phyloP scores from a whole-genome alignment of 202 grass and related monocot species.

The Tripidium arundinaceum region DNA sequence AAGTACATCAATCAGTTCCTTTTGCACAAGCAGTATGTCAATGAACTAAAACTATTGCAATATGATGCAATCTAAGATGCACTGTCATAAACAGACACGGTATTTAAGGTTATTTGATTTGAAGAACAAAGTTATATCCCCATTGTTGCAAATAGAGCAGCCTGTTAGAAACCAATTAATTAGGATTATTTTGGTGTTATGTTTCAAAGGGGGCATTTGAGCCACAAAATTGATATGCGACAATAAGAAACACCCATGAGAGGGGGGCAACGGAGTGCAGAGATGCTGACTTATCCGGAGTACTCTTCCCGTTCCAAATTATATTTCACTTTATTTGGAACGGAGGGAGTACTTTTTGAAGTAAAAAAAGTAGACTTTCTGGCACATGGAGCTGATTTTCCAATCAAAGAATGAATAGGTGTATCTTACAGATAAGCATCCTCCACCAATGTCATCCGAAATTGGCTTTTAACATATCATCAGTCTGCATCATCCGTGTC shows the following conservation, averaged over 20 bases:
- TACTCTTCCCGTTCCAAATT: not conserved
- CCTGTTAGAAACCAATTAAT: not conserved
- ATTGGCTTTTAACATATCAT: not conserved
- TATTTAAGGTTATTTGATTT: not conserved
- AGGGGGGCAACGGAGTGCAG: too few relatives aligned
- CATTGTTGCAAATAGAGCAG: not conserved
- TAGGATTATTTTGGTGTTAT: not conserved
- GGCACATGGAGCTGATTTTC: not conserved
- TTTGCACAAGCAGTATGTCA: not conserved
- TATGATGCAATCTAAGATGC: not conserved
- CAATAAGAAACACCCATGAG: not conserved
- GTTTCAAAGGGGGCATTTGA: not conserved
- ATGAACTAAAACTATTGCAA: not conserved
- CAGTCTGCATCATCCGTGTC: constrained; percentile 11
- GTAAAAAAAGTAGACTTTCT: not conserved
- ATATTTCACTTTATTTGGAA: not conserved
- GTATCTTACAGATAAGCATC: constrained; percentile 14
- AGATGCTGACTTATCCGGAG: not conserved
- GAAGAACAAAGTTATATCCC: not conserved
- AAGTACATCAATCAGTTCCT: not conserved
- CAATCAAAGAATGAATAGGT: constrained; percentile 27
- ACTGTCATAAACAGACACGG: not conserved
- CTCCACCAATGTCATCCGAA: constrained; percentile 19
- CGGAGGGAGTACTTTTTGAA: not conserved
- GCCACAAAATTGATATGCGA: not conserved